Base-by-base conservation (phyloP, 2,329 filamentous ascomycete genomes). In the Triangularia setosa region DNA sequence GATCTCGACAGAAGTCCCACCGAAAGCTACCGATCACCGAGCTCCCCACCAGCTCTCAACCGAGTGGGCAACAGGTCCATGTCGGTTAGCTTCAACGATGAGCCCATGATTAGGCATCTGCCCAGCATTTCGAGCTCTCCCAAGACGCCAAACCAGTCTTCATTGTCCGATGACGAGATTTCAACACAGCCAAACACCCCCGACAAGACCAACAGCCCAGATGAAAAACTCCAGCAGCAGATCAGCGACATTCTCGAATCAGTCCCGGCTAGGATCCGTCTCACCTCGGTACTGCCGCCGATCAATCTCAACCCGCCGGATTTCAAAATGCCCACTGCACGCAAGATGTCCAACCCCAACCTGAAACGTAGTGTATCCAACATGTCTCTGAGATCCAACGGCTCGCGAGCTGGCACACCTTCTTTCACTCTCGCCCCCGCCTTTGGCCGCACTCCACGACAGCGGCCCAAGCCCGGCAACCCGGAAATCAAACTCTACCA, bases 401-500 rank as follows among this genome's bases (percentile, higher is more conserved):
- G 76, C 18, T 83, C 84, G 21, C 81, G 85, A 33, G 85, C 87
- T 0, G 80, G 83, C 6, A 89, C 87, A 0, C 87, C 88, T 4
- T 88, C 89, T 1, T 87, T 92, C 70, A 89, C 87, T 5, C 80
- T 93, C 0, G 88, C 88, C 18, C 89, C 90, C 0, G 88, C 82
- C 16, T 76, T 77, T 63, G 73, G 76, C 21, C 83, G 84, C 70
- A 80, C 78, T 23, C 71, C 79, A 2, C 82, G 84, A 8, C 77
- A 81, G 0, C 79, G 83, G 25, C 78, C 79, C 27, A 77, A 78
- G 62, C 78, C 79, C 55, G 82, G 83, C 60, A 84, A 88, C 63
- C 85, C 88, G 59, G 93, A 94, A 65, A 94, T 97, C 72, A 93
- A 93, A 75, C 83, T 97, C 2, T 99, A 98, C 72, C 93, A 98